Base-by-base conservation (phyloP, 2,329 filamentous ascomycete genomes). In the Cladophialophora exuberans region DNA sequence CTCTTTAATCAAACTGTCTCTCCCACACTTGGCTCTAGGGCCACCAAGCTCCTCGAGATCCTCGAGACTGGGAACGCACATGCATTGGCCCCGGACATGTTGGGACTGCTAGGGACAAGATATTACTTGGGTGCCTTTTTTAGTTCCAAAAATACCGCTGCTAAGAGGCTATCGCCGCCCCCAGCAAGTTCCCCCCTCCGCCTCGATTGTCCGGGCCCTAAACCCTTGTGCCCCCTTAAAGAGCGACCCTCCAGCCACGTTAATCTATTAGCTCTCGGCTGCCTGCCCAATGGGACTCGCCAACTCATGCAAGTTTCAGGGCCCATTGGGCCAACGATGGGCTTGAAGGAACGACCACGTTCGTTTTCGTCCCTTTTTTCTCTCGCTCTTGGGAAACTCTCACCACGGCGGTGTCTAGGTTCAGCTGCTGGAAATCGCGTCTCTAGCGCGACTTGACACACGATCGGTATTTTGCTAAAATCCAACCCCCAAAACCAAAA, bases 141-240 rank as follows among this genome's bases (percentile, higher is more conserved):
- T 22, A 22, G 22, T 42, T 42, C 39, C 53, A 51, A 56, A 56
- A 56, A 56, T 51, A 56, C 42, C 31, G 31, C 15, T 49, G 36
- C 33, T 49, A 11, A 41, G 33, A 49, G 46, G 46, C 46, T 41
- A 36, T 35, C 46, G 23, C 45, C 25, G 26, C 26, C 43, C 25
- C 43, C 20, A 47, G 3, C 7, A 20, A 36, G n/a, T 15, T 33
- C 9, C 15, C 44, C 4, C 22, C 31, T 26, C 35, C 20, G 35
- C 45, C 18, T 45, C 26, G 13, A n/a, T 30, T 18, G 23, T 45
- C 42, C 26, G 25, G 25, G 23, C 42, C 42, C 31, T n/a, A n/a
- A 45, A 26, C 25, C 42, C 23, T 45, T 3, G n/a, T n/a, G n/a
- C n/a, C 42, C 42, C 42, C 42, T 45, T 45, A 45, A 45, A 31